phyloP scores from a whole-genome alignment of 73 alveolate genomes.

The Stentor roeselii region DNA sequence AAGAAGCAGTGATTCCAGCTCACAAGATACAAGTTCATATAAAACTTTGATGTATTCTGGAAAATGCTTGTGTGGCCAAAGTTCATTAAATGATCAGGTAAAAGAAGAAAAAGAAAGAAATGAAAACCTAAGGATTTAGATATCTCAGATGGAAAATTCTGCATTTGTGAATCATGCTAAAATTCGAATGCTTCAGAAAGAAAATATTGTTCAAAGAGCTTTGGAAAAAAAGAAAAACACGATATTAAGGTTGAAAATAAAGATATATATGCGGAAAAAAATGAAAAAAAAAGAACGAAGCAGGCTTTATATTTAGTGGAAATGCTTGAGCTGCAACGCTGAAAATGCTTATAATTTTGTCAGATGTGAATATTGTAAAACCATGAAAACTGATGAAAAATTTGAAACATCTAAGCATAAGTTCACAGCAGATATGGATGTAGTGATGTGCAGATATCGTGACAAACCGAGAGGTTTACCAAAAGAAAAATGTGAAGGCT shows the following conservation, averaged over 20 bases:
- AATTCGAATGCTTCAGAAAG: not conserved
- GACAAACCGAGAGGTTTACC: too few relatives aligned
- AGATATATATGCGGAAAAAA: not conserved
- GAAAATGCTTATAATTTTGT: not conserved
- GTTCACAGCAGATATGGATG: too few relatives aligned
- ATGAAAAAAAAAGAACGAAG: not conserved
- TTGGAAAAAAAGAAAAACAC: not conserved
- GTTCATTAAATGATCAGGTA: too few relatives aligned
- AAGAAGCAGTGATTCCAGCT: too few relatives aligned
- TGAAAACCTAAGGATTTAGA: too few relatives aligned
- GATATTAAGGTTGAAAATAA: not conserved
- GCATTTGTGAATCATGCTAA: not conserved
- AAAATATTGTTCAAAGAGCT: not conserved
- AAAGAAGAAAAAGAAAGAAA: too few relatives aligned
- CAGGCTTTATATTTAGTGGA: not conserved
- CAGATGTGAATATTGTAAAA: not conserved
- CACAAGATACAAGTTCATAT: too few relatives aligned
- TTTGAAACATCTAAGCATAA: too few relatives aligned
- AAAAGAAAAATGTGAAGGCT: too few relatives aligned
- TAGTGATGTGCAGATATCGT: too few relatives aligned
- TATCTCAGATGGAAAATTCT: not conserved
- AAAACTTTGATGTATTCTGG: too few relatives aligned
- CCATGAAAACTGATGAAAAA: not conserved
- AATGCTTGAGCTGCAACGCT: not conserved
- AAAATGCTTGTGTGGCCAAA: too few relatives aligned